Conservation (phyloP, 208 protist genomes). For the Balamuthia mandrillaris region DNA sequence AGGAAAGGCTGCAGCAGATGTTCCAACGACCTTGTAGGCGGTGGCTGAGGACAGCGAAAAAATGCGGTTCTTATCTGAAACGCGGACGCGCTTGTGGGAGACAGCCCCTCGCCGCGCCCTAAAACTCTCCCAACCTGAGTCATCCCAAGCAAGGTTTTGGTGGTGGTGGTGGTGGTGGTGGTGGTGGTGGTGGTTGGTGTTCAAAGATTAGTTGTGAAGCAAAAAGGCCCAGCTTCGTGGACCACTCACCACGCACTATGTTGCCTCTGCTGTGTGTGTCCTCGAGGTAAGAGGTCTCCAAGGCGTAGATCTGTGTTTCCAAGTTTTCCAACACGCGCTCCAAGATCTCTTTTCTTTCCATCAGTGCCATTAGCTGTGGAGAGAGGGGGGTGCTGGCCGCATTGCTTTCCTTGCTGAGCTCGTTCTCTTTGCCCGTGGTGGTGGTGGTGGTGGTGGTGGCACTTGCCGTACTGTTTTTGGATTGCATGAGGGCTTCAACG, state of each 20-base stretch:
- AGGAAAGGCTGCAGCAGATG: too few relatives aligned
- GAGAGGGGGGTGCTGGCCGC: too few relatives aligned
- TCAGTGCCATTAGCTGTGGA: neutral
- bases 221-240: too few relatives aligned
- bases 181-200: too few relatives aligned
- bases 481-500: too few relatives aligned
- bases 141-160: neutral
- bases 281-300: slow-evolving; percentile 29
- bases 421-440: too few relatives aligned
- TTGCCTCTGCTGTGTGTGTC: slow-evolving; percentile 5
- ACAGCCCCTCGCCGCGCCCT: neutral
- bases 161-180: neutral
- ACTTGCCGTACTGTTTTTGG: too few relatives aligned
- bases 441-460: too few relatives aligned
- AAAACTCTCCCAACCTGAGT: neutral
- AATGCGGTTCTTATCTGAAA: slow-evolving; percentile 8
- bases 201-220: too few relatives aligned
- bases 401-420: too few relatives aligned
- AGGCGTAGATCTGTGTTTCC: slow-evolving; percentile 1
- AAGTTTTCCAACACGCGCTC: neutral
- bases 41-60: slow-evolving; percentile 20
- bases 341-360: slow-evolving; percentile 17
- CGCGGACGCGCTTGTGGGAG: neutral
- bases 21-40: neutral
- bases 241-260: neutral